Percentiles rank a stretch among this genome's conserved stretches.
Evolutionary conservation across 78 protist genomes (phyloP).

Genomic region (Corallochytrium limacisporum): DNA sequence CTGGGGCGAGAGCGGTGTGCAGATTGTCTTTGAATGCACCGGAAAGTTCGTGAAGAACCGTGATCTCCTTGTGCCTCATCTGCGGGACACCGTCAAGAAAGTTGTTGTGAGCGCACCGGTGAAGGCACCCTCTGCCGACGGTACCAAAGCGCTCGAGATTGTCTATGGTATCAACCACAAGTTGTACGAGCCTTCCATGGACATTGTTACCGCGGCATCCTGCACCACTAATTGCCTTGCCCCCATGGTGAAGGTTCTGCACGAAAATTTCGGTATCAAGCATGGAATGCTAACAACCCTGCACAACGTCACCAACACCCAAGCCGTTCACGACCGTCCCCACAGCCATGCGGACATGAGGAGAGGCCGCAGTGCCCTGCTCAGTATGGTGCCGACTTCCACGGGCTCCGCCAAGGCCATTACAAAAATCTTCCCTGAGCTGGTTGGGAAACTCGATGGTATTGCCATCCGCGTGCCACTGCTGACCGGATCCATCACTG

Average conservation of each 20-base stretch:
- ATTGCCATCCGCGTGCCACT: too few relatives aligned
- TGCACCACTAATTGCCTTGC: constrained; percentile 99
- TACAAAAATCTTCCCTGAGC: too few relatives aligned
- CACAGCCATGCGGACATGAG: too few relatives aligned
- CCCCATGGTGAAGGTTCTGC: constrained; percentile 85
- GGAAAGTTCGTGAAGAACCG: constrained; percentile 80
- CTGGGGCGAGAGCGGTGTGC: constrained; percentile 53
- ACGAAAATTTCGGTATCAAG: constrained; percentile 94
- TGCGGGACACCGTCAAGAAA: constrained; percentile 84
- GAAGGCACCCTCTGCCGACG: too few relatives aligned
- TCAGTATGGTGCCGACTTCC: too few relatives aligned
- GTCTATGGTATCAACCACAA: constrained; percentile 95
- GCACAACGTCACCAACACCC: too few relatives aligned
- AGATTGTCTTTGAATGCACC: constrained; percentile 88
- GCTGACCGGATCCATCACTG: too few relatives aligned
- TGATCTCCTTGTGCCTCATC: constrained; percentile 59
- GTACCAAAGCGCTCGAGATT: constrained; percentile 87
- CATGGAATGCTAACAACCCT: too few relatives aligned
- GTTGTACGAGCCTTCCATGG: constrained; percentile 23
- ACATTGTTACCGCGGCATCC: constrained; percentile 46
- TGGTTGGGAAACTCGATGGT: too few relatives aligned
- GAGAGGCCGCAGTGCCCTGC: too few relatives aligned
- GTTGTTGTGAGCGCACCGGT: constrained; percentile 97
- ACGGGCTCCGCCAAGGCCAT: too few relatives aligned
- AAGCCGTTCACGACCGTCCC: too few relatives aligned